A percentile compares a stretch with the other conserved stretches of the same genome.
phyloP scores from a whole-genome alignment of 1,284 basidiomycete genomes.

The Wallemia mellicola region DNA sequence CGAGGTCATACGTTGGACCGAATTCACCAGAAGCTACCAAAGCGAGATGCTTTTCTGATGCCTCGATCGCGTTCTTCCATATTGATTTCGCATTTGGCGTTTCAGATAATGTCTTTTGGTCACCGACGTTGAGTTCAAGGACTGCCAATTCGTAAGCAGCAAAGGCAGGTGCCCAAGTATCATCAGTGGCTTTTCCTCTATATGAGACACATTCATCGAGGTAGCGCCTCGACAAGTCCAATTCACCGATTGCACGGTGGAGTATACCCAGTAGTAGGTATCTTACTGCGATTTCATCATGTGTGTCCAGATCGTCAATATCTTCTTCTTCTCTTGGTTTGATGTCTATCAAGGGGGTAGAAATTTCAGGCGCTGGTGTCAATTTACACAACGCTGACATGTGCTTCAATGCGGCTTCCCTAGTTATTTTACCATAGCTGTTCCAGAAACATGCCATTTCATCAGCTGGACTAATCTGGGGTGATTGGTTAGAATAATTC shows the following conservation, averaged over 20 bases:
- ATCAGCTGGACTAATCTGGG: not conserved
- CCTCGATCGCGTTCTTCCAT: conserved; percentile 24
- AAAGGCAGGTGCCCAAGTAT: conserved; percentile 34
- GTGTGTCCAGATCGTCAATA: conserved; percentile 25
- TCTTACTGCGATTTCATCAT: conserved; percentile 37
- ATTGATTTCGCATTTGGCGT: no score
- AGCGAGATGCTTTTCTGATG: conserved; percentile 24
- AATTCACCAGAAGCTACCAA: conserved; percentile 21
- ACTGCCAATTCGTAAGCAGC: conserved; percentile 30
- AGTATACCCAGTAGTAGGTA: conserved; percentile 33
- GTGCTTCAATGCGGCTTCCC: not conserved
- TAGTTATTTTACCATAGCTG: not conserved
- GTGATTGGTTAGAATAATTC: not conserved
- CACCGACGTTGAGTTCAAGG: not conserved
- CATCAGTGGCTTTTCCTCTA: conserved; percentile 13
- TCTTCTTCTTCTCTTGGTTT: not conserved
- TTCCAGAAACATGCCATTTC: conserved; percentile 1
- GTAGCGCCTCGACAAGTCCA: conserved; percentile 19
- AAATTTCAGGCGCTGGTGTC: not conserved
- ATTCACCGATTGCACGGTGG: conserved; percentile 27
- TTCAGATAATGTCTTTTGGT: no score
- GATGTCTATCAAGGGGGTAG: not conserved
- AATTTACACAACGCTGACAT: not conserved
- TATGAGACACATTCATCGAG: conserved; percentile 23
- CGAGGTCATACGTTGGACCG: conserved; percentile 28